These are phyloP conservation scores for Volvox carteri DNA, from an alignment of 163 green algal genomes.

Conservation along the genomic window DNA sequence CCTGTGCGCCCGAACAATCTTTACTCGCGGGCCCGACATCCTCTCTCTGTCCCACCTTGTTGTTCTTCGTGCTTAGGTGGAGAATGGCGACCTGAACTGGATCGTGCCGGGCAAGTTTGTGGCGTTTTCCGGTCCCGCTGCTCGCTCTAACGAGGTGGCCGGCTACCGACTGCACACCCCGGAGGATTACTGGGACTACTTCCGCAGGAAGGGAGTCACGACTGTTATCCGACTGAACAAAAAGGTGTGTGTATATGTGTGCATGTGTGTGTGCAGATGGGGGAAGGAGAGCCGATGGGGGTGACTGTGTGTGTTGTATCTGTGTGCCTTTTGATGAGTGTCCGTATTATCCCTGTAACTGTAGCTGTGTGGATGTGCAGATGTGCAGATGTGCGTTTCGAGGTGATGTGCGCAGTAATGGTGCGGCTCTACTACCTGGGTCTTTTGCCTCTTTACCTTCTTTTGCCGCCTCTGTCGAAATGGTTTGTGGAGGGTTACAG, in stretches of 20 bases:
- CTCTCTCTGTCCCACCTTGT: too few species aligned
- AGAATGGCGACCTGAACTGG: constrained; percentile 98
- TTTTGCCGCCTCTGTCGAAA: constrained; percentile 17
- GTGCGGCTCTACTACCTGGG: too few species aligned
- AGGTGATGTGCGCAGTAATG: too few species aligned
- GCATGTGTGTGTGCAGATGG: background rate
- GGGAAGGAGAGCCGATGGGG: background rate
- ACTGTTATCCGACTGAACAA: constrained; percentile 94
- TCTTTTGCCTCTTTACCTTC: background rate
- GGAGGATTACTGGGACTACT: constrained; percentile 95
- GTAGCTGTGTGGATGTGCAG: too few species aligned
- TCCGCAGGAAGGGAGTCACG: constrained; percentile 76
- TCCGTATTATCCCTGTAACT: too few species aligned
- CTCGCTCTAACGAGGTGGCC: constrained; percentile 78
- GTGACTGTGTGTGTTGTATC: too few species aligned
- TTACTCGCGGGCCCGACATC: too few species aligned
- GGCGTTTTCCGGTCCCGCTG: constrained; percentile 90
- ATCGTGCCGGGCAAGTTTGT: constrained; percentile 96
- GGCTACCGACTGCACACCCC: constrained; percentile 89
- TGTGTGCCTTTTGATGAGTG: too few species aligned
- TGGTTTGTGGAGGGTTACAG: too few species aligned
- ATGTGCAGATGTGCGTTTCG: too few species aligned
- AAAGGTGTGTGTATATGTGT: constrained; percentile 63
- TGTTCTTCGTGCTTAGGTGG: constrained; percentile 76
- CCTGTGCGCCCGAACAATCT: too few species aligned